A percentile compares a stretch with the other conserved stretches of the same genome.
phyloP scores from a whole-genome alignment of 2,329 filamentous ascomycete species.

The Fusarium udum region DNA sequence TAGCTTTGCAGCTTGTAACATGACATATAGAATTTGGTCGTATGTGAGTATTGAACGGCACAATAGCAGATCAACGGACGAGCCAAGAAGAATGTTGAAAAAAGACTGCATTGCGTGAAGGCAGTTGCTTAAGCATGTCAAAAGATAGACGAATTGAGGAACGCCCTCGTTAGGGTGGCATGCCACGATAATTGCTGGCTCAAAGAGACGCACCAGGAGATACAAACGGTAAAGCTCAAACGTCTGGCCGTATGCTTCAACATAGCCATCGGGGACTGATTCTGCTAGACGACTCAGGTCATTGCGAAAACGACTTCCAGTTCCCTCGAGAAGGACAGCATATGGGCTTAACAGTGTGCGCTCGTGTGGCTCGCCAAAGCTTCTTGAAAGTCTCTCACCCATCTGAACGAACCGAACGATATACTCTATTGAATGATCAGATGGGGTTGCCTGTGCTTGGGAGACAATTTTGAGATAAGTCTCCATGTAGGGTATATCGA shows the following conservation, averaged over 20 bases:
- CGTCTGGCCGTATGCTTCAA: not conserved
- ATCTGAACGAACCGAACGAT: slow-evolving; percentile 50
- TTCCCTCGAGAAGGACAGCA: slow-evolving; percentile 47
- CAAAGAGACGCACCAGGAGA: slow-evolving; percentile 50
- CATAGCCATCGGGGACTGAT: slow-evolving; percentile 33
- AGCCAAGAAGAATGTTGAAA: slow-evolving; percentile 45
- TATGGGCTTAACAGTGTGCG: slow-evolving; percentile 43
- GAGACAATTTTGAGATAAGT: slow-evolving; percentile 47
- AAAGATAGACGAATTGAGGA: slow-evolving; percentile 42
- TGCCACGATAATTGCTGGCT: slow-evolving; percentile 50
- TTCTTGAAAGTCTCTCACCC: slow-evolving; percentile 48
- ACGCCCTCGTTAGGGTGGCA: slow-evolving; percentile 40
- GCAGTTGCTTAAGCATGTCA: slow-evolving; percentile 49
- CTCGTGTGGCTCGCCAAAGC: slow-evolving; percentile 46
- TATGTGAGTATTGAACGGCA: slow-evolving; percentile 34
- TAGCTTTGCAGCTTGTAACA: slow-evolving; percentile 36
- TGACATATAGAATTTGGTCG: slow-evolving; percentile 36
- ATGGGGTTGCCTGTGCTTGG: slow-evolving; percentile 36
- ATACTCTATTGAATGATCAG: slow-evolving; percentile 48
- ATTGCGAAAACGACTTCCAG: slow-evolving; percentile 46
- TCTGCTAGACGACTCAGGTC: slow-evolving; percentile 48
- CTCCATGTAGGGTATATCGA: slow-evolving; percentile 47
- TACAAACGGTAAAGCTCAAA: slow-evolving; percentile 50
- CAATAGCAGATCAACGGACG: slow-evolving; percentile 39
- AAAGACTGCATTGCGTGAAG: slow-evolving; percentile 48